phyloP scores from a whole-genome alignment of 768 basidiomycete genomes.

The Agrocybe praecox region DNA sequence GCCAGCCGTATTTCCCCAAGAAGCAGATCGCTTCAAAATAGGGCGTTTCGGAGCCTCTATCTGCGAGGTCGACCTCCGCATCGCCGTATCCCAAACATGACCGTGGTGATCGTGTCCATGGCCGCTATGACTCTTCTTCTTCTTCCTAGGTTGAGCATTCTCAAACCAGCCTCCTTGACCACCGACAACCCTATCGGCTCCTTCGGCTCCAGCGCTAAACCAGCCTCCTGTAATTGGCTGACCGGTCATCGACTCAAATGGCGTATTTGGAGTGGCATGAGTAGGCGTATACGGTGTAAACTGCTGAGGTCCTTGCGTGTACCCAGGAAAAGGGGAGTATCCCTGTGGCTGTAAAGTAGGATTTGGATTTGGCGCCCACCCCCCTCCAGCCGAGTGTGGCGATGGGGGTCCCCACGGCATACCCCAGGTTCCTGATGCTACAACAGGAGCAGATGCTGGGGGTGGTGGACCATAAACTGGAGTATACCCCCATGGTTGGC shows the following conservation, averaged over 20 bases:
- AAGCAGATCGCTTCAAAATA: conserved; percentile 19
- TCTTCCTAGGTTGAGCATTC: conserved; percentile 7
- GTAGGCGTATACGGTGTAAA: not conserved
- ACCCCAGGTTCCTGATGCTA: not conserved
- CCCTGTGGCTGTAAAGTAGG: conserved; percentile 14
- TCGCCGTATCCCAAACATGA: not conserved
- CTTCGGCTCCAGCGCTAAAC: conserved; percentile 14
- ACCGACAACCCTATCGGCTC: conserved; percentile 3
- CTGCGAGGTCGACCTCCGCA: conserved; percentile 21
- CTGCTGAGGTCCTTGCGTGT: not conserved
- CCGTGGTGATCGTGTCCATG: conserved; percentile 3
- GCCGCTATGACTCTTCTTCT: conserved; percentile 10
- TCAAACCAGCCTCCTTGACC: not conserved
- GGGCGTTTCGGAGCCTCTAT: conserved; percentile 1
- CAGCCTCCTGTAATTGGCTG: conserved; percentile 25
- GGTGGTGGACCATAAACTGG: not conserved
- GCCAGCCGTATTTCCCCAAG: conserved; percentile 11
- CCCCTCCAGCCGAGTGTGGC: not conserved
- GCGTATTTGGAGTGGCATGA: conserved; percentile 14
- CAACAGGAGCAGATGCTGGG: not conserved
- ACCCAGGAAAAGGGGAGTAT: conserved; percentile 3
- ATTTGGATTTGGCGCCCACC: not conserved
- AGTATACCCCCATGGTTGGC: conserved; percentile 10
- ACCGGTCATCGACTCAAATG: conserved; percentile 12
- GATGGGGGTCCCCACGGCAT: not conserved